Base-by-base conservation (phyloP, 108 stramenopile species). In the Nannochloropsis salina region DNA sequence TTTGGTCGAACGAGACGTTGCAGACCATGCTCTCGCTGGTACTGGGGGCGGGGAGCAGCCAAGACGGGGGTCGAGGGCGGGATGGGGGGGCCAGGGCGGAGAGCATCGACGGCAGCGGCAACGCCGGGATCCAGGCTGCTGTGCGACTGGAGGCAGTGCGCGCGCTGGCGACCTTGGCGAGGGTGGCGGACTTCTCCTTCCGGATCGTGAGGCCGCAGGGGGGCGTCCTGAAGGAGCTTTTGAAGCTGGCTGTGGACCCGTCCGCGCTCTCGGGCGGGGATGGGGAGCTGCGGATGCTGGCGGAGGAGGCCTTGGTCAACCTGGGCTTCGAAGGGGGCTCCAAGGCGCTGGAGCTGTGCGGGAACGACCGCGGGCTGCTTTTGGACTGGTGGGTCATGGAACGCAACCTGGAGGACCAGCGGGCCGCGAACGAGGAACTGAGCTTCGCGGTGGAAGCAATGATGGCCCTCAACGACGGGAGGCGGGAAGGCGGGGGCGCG, bases 371-470 rank as follows among this genome's bases (percentile, higher is more conserved):
- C 20, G 61, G 61, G 4, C n/a, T 74, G 61, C 61, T 74, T 15
- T n/a, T 74, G 61, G 61, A 74, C 61, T 74, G 61, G 61, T 74
- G 61, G 61, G 61, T 74, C 20, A 74, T 74, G 61, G 61, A 74
- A 74, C 15, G 61, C 20, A n/a, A n/a, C 6, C n/a, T 74, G 61
- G 61, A 74, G 61, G 61, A 74, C 6, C 61, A 74, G 61, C 15
- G n/a, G 61, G 61, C 61, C 15, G 61, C 61, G 5, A 74, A 74
- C 6, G 61, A 74, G 20, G 61, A 74, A n/a, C n/a, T 74, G 6
- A 15, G 20, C 4, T 74, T 74, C n/a, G 61, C 61, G 3, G 61
- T 74, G 61, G 61, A 74, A 6, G 61, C 61, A 1, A 74, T 74
- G 61, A 74, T 74, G 61, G 47, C 47, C 47, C 47, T 51, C 12